Base-by-base conservation (phyloP, 345 rosid genomes). In the Balakata baccata region DNA sequence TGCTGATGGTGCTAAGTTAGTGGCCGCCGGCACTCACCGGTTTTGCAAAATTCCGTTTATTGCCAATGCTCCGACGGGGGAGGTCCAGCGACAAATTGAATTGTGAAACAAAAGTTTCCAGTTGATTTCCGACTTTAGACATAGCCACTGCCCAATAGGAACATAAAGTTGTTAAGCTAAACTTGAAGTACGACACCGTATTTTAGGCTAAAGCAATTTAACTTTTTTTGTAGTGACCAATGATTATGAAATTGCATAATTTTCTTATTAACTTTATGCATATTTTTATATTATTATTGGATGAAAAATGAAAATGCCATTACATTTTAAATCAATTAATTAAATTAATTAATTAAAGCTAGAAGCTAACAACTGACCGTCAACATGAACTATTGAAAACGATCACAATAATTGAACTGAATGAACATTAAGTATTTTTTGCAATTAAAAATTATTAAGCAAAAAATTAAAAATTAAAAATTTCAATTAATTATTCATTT, bases 41-140 rank as follows among this genome's bases (percentile, higher is more conserved):
- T 8, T 37, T 29, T 74, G 56, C 58, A 41, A 69, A 66, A 57
- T 66, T 69, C 79, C 61, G 7, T 13, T 51, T 3, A 29, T 34
- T 64, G 50, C 47, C 14, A 69, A 69, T 11, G 53, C 73, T 59
- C 76, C 63, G 58, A 60, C 25, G 0, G 72, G 34, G 29, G 20
- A 23, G 20, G 14, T 54, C 25, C 20, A 53, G 41, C 64, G 1
- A 45, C 47, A 51, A 66, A 45, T 68, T 68, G 64, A 71, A 17
- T 41, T 65, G 13, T 66, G 49, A 60, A 29, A 43, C 2, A 29
- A 29, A 29, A 29, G 2, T 43, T 43, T 43, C 47, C 6, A 5
- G 47, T 43, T 43, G 46, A 1, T 43, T 43, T 43, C 34, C 34
- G 34, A 29, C 34, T 29, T 29, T 29, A 29, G 34, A 25, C 25